Base-by-base conservation (phyloP, 2,329 filamentous ascomycete species). In the Phaeoacremonium minimum region DNA sequence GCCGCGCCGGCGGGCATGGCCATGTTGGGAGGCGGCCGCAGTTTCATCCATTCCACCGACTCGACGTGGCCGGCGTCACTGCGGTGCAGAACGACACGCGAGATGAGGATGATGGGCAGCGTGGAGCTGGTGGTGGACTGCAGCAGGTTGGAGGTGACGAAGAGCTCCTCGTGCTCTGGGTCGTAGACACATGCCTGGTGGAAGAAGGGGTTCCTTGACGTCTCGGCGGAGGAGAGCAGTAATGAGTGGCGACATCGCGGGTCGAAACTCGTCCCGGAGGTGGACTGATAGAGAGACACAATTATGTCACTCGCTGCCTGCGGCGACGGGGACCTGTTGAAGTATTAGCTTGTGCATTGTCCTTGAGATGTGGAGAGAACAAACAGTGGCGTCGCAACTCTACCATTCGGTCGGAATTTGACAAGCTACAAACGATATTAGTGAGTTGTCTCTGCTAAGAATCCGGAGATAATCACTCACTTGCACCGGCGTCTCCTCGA, bases 401-500 rank as follows among this genome's bases (percentile, higher is more conserved):
- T n/a, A 33, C 33, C 30, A 15, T 33, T 6, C 29, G 40, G 28
- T 41, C 42, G 32, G 35, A 32, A 20, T 13, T 29, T 41, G 6
- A 34, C 32, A 18, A 40, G 32, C 18, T 40, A 30, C 28, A 15
- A 18, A 28, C 7, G 11, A 18, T 30, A 22, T 34, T 30, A 44
- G 33, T 28, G 33, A 40, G 13, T 31, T 16, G 30, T 15, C 19
- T 38, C 7, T 29, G 15, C 20, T n/a, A n/a, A n/a, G n/a, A n/a
- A n/a, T n/a, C n/a, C n/a, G n/a, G n/a, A n/a, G n/a, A n/a, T n/a
- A n/a, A 69, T 56, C 71, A 68, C 73, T 66, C 66, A 81, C 85
- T 61, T 95, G 90, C 16, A 89, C 87, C 42, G 66, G 68, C 2
- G 81, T 80, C 64, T 95, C 87, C 47, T 90, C 85, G 5, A 62